Evolutionary conservation across 257 asterid genomes (phyloP), one percentile per base, ranked within the genome.

Genomic region (Ehretia macrophylla): DNA sequence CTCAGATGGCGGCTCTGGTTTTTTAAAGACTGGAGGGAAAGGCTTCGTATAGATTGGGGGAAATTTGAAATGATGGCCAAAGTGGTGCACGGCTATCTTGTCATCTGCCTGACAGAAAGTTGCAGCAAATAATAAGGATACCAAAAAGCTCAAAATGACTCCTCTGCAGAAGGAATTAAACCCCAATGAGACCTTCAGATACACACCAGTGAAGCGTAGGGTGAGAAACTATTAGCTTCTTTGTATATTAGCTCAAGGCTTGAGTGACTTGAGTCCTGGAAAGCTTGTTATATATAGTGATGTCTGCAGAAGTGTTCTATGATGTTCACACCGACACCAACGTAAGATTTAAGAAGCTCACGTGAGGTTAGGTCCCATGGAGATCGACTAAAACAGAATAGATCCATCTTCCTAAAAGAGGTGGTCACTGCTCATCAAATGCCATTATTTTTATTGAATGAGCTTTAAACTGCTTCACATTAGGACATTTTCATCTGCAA

Each of bases 281-380:
- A 62, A 18, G 45, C 1, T 32, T 38, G 59, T 38, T 32, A 59
- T 74, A 55, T 38, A 66, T 51, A 74, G 32, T 57, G 70, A 42
- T 46, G 10, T 0, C 44, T 14, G 22, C 21, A 56, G 23, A 23
- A 27, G 53, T n/a, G 44, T 9, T 71, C 58, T 38, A 60, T 60
- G 75, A 57, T 56, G 59, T 56, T 68, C 55, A 72, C 42, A 65
- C 94, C 84, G 82, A 74, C n/a, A n/a, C 61, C 55, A 27, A 64
- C 14, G 59, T 13, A 49, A 54, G 55, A 66, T 70, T 83, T 78
- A 76, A 81, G 79, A 76, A 32, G 64, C 64, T 85, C 95, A 81
- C 97, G 80, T 80, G 93, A 78, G 84, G 72, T 80, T 69, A 73
- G 95, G 96, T 76, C 76, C 83, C 86, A 64, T 55, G 54, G 75